These are phyloP conservation scores for Xylaria sp. DNA, from an alignment of 2,329 filamentous ascomycete genomes.

Conservation along the genomic window DNA sequence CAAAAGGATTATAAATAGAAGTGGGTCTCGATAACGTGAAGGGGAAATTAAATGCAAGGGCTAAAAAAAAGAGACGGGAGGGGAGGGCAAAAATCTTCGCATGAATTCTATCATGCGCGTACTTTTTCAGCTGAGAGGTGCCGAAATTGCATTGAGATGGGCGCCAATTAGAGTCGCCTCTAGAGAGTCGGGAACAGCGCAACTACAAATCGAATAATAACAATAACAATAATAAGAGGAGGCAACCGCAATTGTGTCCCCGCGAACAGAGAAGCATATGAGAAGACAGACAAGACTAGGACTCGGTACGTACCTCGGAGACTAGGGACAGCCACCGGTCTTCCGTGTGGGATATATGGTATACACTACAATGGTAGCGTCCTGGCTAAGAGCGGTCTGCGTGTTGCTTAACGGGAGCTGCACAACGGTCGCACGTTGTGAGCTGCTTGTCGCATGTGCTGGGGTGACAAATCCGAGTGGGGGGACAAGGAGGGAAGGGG, in stretches of 20 bases:
- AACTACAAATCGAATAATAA: slow-evolving; percentile 1
- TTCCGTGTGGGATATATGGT: not conserved
- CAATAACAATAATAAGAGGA: not conserved
- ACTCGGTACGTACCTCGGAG: slow-evolving; percentile 24
- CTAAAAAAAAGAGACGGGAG: slow-evolving; percentile 8
- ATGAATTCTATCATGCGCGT: slow-evolving; percentile 51
- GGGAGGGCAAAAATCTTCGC: slow-evolving; percentile 34
- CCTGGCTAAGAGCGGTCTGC: slow-evolving; percentile 30
- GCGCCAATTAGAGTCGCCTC: slow-evolving; percentile 20
- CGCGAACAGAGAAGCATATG: not conserved
- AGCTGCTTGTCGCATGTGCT: slow-evolving; percentile 33
- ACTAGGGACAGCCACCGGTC: slow-evolving; percentile 7
- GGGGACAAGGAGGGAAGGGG: slow-evolving; percentile 18
- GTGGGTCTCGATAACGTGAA: slow-evolving; percentile 43
- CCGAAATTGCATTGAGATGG: slow-evolving; percentile 53
- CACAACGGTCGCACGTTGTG: slow-evolving; percentile 34
- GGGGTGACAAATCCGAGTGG: slow-evolving; percentile 38
- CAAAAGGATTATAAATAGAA: slow-evolving; percentile 47
- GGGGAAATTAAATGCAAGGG: slow-evolving; percentile 37
- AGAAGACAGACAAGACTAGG: slow-evolving; percentile 1
- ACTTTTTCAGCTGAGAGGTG: slow-evolving; percentile 50
- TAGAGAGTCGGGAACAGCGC: slow-evolving; percentile 12
- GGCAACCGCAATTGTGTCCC: not conserved
- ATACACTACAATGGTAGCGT: not conserved
- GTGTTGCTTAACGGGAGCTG: slow-evolving; percentile 27